Evolutionary conservation across 2,329 filamentous ascomycete genomes (phyloP), one percentile per base, ranked within the genome.

Genomic region (Arachnomyces sp.): DNA sequence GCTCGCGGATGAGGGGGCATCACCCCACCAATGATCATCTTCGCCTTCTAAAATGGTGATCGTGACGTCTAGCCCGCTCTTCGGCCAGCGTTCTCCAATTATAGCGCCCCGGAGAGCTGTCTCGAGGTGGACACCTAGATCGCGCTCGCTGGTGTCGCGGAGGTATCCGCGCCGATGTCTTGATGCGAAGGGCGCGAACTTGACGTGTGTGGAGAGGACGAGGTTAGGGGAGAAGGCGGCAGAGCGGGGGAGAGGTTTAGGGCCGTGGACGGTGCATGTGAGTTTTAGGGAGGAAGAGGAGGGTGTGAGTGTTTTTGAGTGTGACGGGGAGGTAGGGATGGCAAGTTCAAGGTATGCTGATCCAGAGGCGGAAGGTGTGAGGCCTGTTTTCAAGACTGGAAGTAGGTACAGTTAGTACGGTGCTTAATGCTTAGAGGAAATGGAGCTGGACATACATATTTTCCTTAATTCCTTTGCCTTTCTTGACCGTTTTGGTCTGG

Each of bases 21-120:
- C 73, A 3, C 73, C 77, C 73, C 75, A 78, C 72, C 76, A 79
- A 28, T 71, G 69, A 53, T 90, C 83, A 58, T 95, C 86, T 56
- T 96, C 92, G 2, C 87, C 90, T 65, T 98, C 92, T 13, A 98
- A 71, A 36, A 98, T 80, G 0, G 88, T 95, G 36, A 98, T 79
- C 13, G 94, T 82, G 31, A 98, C 81, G 59, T 98, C 92, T n/a
- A 94, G 81, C 33, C 87, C 89, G 60, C 87, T 94, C 71, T 98
- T 98, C n/a, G 92, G 92, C 86, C 90, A 98, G 43, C 90, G 74
- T 59, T 95, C 89, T 11, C 87, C 88, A 56, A 96, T 90, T 37
- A 96, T 80, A 6, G 87, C 84, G 1, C 90, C 90, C 28, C 88
- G 77, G 37, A 98, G 71, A 17, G 92, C 89, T 12, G 87, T 90